phyloP scores from a whole-genome alignment of 169 alveolate species.

The Cryptosporidium muris region DNA sequence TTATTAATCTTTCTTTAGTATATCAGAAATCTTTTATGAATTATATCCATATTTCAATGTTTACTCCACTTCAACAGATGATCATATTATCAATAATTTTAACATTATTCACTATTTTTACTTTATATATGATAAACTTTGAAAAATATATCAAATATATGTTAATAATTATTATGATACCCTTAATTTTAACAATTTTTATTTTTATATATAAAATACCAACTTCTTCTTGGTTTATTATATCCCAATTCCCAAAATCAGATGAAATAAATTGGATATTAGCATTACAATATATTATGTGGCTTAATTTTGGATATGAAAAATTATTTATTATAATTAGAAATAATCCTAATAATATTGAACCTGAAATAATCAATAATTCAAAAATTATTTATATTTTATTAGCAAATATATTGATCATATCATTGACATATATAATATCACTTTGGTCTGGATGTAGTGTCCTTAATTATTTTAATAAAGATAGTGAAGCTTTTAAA shows the following conservation, averaged over 20 bases:
- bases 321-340: background rate
- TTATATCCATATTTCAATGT: constrained; percentile 4
- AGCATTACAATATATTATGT: constrained; percentile 65
- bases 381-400: constrained; percentile 1
- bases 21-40: constrained; percentile 37
- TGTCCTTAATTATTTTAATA: constrained; percentile 36
- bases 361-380: background rate
- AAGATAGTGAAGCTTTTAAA: constrained; percentile 18
- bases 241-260: background rate
- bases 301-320: constrained; percentile 69
- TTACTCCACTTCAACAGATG: constrained; percentile 15
- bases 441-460: constrained; percentile 71
- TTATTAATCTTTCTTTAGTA: constrained; percentile 40
- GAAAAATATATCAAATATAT: constrained; percentile 35
- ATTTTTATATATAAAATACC: constrained; percentile 28
- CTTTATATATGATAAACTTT: constrained; percentile 19
- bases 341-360: background rate
- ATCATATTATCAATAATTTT: constrained; percentile 19
- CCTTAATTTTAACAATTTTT: constrained; percentile 20
- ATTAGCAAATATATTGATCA: constrained; percentile 14
- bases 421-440: constrained; percentile 28
- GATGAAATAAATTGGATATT: constrained; percentile 28
- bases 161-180: constrained; percentile 33
- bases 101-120: constrained; percentile 12
- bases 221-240: constrained; percentile 25